Evolutionary conservation across 441 rosid species (phyloP), one percentile per base, ranked within the genome.

Genomic region (Melastoma candidum): DNA sequence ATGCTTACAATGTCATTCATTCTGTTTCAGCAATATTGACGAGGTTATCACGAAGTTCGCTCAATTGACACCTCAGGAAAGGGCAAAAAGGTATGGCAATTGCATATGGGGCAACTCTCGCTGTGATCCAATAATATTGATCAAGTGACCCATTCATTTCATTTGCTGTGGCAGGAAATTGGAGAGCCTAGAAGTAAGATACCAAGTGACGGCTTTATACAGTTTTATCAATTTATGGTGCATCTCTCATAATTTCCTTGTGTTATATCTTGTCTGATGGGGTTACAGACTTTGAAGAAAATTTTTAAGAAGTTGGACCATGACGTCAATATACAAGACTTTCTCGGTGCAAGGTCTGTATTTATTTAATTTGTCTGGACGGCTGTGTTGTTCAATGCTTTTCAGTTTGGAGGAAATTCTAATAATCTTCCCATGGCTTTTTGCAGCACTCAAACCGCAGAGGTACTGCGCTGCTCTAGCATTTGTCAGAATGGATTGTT

Each of bases 241-340:
- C 44, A 6, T 25, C 5, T 55, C 29, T 3, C 12, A 25, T 12
- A 7, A 3, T 11, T 24, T 11, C 36, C 39, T 25, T 4, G 26
- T 22, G 27, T 11, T 24, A 24, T 11, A 60, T 60, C 13, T 32
- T 41, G 45, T 27, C 12, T 12, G 46, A 29, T 47, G n/a, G 51
- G 32, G 10, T 5, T 46, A 39, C 24, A 63, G 67, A 61, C 51
- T 48, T 51, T 63, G 62, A 63, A 56, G 67, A 63, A 63, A 47
- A 56, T 57, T 25, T 63, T 63, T 57, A 63, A 63, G 57, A 63
- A 63, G 61, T 63, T 63, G 62, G 67, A 63, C 45, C 67, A 63
- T 26, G 67, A 63, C 25, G 67, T 63, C 11, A 56, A 57, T 36
- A 47, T 52, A 36, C 61, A 51, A 22, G 57, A 57, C 45, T 60